phyloP scores from a whole-genome alignment of 345 rosid species.

The Eucalyptus tenuipes region DNA sequence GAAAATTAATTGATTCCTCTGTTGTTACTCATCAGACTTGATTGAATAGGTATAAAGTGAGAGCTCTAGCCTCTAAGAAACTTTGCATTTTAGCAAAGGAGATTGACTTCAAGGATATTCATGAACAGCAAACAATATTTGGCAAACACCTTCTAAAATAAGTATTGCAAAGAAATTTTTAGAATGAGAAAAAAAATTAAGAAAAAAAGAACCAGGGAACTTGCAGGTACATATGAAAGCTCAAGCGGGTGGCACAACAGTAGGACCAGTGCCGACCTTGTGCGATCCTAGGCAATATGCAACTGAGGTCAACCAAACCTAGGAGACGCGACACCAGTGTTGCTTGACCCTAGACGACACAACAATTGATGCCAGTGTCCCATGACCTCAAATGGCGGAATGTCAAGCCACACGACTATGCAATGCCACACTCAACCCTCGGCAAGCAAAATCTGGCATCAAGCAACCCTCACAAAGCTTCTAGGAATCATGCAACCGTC shows the following conservation, averaged over 20 bases:
- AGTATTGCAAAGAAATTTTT: no score
- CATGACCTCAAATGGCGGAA: no score
- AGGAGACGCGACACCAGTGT: accelerated
- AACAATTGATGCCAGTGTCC: no score
- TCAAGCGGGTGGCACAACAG: background rate
- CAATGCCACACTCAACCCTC: no score
- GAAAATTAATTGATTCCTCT: background rate
- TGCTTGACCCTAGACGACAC: background rate
- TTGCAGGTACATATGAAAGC: background rate
- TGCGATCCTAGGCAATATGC: background rate
- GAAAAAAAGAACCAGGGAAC: no score
- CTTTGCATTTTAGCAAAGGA: background rate
- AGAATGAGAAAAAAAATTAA: no score
- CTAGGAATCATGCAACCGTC: accelerated
- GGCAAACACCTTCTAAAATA: no score
- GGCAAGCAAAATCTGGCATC: no score
- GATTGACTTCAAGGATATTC: no score
- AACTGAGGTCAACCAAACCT: background rate
- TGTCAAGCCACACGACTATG: background rate
- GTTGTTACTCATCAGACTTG: no score
- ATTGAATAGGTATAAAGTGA: no score
- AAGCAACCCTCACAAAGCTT: no score
- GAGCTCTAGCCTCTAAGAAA: accelerated
- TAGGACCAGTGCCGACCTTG: background rate
- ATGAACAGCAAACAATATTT: background rate